Base-by-base conservation (phyloP, 176 grass and related monocot genomes). In the Aegilops speltoides region DNA sequence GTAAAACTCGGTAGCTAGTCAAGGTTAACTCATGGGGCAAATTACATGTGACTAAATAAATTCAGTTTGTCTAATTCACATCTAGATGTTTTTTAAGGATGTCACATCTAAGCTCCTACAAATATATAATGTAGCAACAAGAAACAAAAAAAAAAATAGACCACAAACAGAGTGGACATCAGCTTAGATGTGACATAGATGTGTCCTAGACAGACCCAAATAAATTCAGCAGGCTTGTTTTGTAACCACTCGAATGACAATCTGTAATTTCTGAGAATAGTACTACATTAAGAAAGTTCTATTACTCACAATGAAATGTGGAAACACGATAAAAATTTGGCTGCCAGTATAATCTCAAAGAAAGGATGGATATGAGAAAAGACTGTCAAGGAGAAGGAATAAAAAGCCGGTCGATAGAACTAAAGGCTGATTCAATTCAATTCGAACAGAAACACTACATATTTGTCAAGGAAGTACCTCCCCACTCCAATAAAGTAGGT, bases 401-500 rank as follows among this genome's bases (percentile, higher is more conserved):
- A 48, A 33, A 89, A 89, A 71, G n/a, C 37, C 12, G 8, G 8
- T 36, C 10, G 20, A 15, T 23, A 73, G 29, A 85, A 22, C 10
- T 15, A 81, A 68, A 66, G 68, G 20, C 28, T 10, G 31, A 64
- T 63, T 71, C 60, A 68, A 50, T 16, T 46, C 46, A 62, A 59
- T 69, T 38, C 3, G 23, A 66, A 63, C 24, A 31, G 33, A 50
- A 54, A 78, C 79, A 2, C n/a, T 32, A 43, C 68, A 29, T n/a
- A 33, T n/a, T 17, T 63, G 34, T 63, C 15, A 74, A 65, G 29
- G 3, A 82, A 78, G 41, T 80, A 76, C 38, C 71, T 24, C 68
- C 67, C 66, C n/a, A 67, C 56, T 77, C 60, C 31, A 91, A 87
- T 84, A 52, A 91, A 91, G 38, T 20, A 70, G 56, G 56, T 59